Base-by-base conservation (phyloP, 2,329 filamentous ascomycete species). In the Calonectria montana region DNA sequence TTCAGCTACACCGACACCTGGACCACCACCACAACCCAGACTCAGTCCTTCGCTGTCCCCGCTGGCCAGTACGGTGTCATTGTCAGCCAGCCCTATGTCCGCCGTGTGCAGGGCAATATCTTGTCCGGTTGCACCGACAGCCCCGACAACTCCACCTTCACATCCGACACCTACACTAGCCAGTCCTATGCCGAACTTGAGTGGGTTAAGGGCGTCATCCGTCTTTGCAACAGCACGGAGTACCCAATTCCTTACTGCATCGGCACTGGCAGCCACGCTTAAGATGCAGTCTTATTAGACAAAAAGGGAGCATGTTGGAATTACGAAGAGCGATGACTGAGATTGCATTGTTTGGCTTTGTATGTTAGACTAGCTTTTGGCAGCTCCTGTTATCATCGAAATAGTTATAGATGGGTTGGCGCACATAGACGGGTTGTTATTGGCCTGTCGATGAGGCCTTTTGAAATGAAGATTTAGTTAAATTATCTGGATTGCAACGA, bases 191-290 rank as follows among this genome's bases (percentile, higher is more conserved):
- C 74, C 1, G 43, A 77, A 4, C 68, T 77, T 9, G 39, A 75
- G 50, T 77, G 76, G 76, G 76, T 77, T 1, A 78, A 78, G 74
- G 76, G 76, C 2, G 45, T 77, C 2, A 77, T 78, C 45, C 73
- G 73, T 1, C 76, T 77, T 4, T 77, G 76, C 64, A 75, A 67
- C 53, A 77, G 71, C 45, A 55, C 76, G 47, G 69, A 68, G 1
- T 77, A 78, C 29, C 76, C 76, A 5, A 48, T 77, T 13, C 76
- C 76, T 10, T 78, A 70, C 68, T 77, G 76, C 62, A 75, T 63
- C 18, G 76, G 76, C 10, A 43, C 41, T 31, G 57, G 57, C 18
- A 43, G 23, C 25, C 75, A 77, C 45, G 68, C 74, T 8, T 77
- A 66, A 72, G 53, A 23, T 25, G 53, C 10, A n/a, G 23, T 3